Conservation (phyloP, 495 filamentous ascomycete genomes). For the Podospora fimiseda region DNA sequence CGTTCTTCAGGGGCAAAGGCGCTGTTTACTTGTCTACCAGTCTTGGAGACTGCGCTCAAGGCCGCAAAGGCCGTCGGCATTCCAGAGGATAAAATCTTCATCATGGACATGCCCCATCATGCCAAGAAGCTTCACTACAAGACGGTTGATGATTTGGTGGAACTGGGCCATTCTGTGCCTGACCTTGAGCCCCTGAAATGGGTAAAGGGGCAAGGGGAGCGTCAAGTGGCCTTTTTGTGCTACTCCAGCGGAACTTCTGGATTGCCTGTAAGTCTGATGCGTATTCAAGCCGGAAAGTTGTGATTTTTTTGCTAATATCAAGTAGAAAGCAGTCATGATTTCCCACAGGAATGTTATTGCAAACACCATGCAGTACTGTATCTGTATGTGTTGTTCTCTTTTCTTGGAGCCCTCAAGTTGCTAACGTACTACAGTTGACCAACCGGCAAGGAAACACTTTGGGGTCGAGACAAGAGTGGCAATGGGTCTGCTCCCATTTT, state of each 20-base stretch:
- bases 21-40: slow-evolving; percentile 72
- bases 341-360: slow-evolving; percentile 84
- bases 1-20: slow-evolving; percentile 67
- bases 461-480: slow-evolving; percentile 50
- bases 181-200: slow-evolving; percentile 60
- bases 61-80: slow-evolving; percentile 63
- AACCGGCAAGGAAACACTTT: slow-evolving; percentile 28
- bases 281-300: too few species aligned
- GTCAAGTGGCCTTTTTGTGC: slow-evolving; percentile 76
- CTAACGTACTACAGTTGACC: too few species aligned
- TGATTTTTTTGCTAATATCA: slow-evolving; percentile 30
- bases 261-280: slow-evolving; percentile 62
- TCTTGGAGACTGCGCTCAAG: slow-evolving; percentile 62
- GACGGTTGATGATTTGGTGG: slow-evolving; percentile 63
- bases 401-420: too few species aligned
- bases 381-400: too few species aligned
- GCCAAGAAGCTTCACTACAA: slow-evolving; percentile 52
- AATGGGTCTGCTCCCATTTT: slow-evolving; percentile 74
- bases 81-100: slow-evolving; percentile 64
- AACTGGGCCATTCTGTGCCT: slow-evolving; percentile 56
- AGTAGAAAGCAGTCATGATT: slow-evolving; percentile 91
- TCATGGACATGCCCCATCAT: slow-evolving; percentile 62
- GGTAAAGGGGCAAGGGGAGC: slow-evolving; percentile 66
- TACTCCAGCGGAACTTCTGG: slow-evolving; percentile 89
- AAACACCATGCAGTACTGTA: slow-evolving; percentile 61